A percentile compares a stretch with the other conserved stretches of the same genome.
Conservation (phyloP, 164 flowering plant species). For the Vitis vinifera region ASM3070453v1 NC_081816.1:8648001-8648500, state of each 20-base stretch:
- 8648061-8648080: no score
- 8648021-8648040: background rate
- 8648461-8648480: background rate
- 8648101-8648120: background rate
- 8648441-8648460: conserved; percentile 99
- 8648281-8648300: background rate
- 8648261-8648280: background rate
- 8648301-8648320: background rate
- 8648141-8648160: background rate
- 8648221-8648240: no score
- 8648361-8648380: conserved; percentile 89
- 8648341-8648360: conserved; percentile 81
- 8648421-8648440: conserved; percentile 92
- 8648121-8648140: background rate
- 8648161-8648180: background rate
- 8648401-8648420: conserved; percentile 86
- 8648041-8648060: background rate
- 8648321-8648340: background rate
- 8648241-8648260: no score
- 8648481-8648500: background rate
- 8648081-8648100: background rate
- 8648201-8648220: background rate
- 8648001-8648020: background rate
- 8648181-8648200: background rate
- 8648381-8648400: conserved; percentile 99